A percentile compares a stretch with the other conserved stretches of the same genome.
Evolutionary conservation across 148 eudicot species (phyloP).

Genomic region (Dysphania ambrosioides): DNA sequence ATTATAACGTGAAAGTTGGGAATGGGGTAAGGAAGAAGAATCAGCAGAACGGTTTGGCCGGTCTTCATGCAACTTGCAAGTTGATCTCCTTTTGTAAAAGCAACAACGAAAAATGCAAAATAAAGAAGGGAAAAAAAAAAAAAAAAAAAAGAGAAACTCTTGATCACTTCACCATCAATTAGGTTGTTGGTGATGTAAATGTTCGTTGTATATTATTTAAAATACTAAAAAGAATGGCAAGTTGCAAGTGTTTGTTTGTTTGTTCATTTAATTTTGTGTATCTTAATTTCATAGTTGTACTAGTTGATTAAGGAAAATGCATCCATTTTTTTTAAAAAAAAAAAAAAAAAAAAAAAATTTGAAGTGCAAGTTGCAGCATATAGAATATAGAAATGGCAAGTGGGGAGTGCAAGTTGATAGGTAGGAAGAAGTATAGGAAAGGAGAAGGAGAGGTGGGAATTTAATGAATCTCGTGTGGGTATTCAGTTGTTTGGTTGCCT

Average conservation of each 20-base stretch:
- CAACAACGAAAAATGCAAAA: too few species aligned
- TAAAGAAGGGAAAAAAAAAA: too few species aligned
- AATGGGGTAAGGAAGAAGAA: background rate
- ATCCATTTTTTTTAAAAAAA: background rate
- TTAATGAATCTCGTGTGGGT: slow-evolving; percentile 8
- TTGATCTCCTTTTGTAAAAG: too few species aligned
- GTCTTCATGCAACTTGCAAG: background rate
- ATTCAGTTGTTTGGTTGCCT: slow-evolving; percentile 1
- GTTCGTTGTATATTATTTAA: background rate
- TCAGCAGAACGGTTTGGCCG: background rate
- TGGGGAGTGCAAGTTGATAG: slow-evolving; percentile 12
- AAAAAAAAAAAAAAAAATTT: too few species aligned
- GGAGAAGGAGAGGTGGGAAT: background rate
- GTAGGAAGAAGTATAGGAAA: background rate
- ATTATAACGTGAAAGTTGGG: slow-evolving; percentile 6
- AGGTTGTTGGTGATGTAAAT: slow-evolving; percentile 9
- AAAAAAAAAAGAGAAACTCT: too few species aligned
- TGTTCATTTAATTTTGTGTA: too few species aligned
- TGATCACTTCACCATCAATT: too few species aligned
- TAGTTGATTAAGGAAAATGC: background rate
- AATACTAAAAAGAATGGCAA: background rate
- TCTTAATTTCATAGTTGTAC: too few species aligned
- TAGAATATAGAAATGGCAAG: slow-evolving; percentile 6
- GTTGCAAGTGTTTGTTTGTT: too few species aligned
- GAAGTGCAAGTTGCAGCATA: background rate